Conservation (phyloP, 306 rosid species). For the Prunus dulcis region DNA sequence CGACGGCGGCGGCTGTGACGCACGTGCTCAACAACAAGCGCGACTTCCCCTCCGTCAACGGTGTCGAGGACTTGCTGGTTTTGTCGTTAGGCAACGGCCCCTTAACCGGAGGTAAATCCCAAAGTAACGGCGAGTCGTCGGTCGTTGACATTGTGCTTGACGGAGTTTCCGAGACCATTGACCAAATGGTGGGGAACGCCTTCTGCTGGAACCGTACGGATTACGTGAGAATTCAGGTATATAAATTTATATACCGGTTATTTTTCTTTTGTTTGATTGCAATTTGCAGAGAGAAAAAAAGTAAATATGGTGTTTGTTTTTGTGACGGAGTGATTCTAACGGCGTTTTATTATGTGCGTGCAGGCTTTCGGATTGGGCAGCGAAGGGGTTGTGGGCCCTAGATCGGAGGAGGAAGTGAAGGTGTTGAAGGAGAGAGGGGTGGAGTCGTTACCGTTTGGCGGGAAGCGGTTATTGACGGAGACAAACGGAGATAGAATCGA, state of each 20-base stretch:
- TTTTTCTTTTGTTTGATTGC: not conserved
- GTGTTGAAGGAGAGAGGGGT: constrained; percentile 70
- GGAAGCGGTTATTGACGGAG: constrained; percentile 94
- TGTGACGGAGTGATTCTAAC: constrained; percentile 18
- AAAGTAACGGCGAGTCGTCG: constrained; percentile 36
- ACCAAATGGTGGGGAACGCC: constrained; percentile 92
- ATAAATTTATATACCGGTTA: not conserved
- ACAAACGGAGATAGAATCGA: constrained; percentile 89
- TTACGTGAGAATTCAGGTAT: constrained; percentile 91
- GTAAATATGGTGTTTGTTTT: not conserved
- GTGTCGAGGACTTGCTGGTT: constrained; percentile 80
- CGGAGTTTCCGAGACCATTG: constrained; percentile 89
- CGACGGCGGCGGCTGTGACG: constrained; percentile 89
- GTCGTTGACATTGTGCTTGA: constrained; percentile 81
- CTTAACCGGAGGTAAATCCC: constrained; percentile 15
- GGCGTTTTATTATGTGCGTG: constrained; percentile 6
- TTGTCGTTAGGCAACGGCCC: constrained; percentile 82
- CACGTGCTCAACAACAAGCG: constrained; percentile 95
- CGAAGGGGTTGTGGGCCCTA: constrained; percentile 29
- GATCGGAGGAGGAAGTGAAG: constrained; percentile 39
- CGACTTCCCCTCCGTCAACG: constrained; percentile 73
- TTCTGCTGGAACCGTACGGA: constrained; percentile 91
- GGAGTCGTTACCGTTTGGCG: constrained; percentile 97
- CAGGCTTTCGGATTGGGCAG: constrained; percentile 67
- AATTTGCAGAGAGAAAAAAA: not conserved